Conservation (phyloP, 257 asterid species). For the Penstemon newberryi region DNA sequence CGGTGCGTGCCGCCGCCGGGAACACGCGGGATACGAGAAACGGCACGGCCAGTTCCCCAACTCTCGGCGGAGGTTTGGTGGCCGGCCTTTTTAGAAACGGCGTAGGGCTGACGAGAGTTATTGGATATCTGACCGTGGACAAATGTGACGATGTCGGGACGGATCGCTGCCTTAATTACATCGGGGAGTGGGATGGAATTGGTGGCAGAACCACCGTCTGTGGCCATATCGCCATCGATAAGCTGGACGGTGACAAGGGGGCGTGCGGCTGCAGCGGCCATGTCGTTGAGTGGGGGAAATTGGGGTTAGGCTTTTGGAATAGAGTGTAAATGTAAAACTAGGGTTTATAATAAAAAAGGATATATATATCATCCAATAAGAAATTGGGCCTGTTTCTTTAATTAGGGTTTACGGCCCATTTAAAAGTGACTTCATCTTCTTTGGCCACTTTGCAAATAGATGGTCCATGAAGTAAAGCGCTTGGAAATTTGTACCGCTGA, state of each 20-base stretch:
- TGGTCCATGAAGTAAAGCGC: too few relatives aligned
- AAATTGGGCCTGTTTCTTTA: too few relatives aligned
- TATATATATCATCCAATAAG: background rate
- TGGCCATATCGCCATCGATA: conserved; percentile 50
- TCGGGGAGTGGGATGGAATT: conserved; percentile 45
- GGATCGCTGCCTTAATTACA: conserved; percentile 63
- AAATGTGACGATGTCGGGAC: conserved; percentile 60
- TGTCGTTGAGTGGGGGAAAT: conserved; percentile 14
- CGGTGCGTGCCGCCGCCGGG: conserved; percentile 88
- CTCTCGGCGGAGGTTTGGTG: conserved; percentile 81
- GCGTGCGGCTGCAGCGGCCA: conserved; percentile 59
- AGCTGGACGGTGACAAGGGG: conserved; percentile 49
- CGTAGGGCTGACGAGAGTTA: conserved; percentile 68
- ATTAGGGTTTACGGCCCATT: too few relatives aligned
- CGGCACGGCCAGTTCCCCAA: conserved; percentile 76
- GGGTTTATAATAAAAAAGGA: conserved; percentile 31
- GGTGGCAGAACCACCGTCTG: conserved; percentile 38
- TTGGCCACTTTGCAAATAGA: too few relatives aligned
- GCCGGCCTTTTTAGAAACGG: conserved; percentile 62
- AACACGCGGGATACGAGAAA: conserved; percentile 82
- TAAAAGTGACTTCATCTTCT: too few relatives aligned
- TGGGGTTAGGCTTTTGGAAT: background rate
- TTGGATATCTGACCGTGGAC: conserved; percentile 67
- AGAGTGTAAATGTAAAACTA: background rate
- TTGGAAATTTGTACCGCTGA: too few relatives aligned